Conservation (phyloP, 176 grass and related monocot species). For the Zoysia pacifica region DNA sequence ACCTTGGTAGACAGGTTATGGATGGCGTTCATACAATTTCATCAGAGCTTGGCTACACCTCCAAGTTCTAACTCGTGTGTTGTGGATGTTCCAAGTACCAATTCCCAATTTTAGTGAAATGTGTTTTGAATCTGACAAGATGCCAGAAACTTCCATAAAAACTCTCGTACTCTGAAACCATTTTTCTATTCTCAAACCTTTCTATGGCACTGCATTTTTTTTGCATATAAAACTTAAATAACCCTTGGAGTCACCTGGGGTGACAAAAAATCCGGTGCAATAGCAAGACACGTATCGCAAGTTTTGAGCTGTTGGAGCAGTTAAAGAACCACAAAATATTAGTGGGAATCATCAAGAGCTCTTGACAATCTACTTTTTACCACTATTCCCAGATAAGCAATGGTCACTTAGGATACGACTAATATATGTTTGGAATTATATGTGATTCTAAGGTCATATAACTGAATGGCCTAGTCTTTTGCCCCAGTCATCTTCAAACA, state of each 20-base stretch:
- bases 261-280: not conserved
- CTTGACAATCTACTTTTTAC: too few relatives aligned
- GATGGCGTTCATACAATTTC: not conserved
- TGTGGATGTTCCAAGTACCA: not conserved
- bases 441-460: not conserved
- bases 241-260: not conserved
- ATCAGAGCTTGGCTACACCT: not conserved
- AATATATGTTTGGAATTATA: not conserved
- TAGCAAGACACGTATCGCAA: not conserved
- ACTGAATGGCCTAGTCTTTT: not conserved
- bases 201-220: not conserved
- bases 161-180: too few relatives aligned
- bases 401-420: not conserved
- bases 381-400: too few relatives aligned
- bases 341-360: not conserved
- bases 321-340: not conserved
- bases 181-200: not conserved
- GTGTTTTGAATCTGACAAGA: not conserved
- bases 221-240: not conserved
- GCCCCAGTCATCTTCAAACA: conserved; percentile 5
- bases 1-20: not conserved
- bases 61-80: not conserved
- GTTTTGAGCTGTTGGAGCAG: not conserved
- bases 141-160: not conserved
- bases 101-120: not conserved